Evolutionary conservation across 2,329 filamentous ascomycete species (phyloP), one percentile per base, ranked within the genome.

Genomic region (Alternaria gansuensis): DNA sequence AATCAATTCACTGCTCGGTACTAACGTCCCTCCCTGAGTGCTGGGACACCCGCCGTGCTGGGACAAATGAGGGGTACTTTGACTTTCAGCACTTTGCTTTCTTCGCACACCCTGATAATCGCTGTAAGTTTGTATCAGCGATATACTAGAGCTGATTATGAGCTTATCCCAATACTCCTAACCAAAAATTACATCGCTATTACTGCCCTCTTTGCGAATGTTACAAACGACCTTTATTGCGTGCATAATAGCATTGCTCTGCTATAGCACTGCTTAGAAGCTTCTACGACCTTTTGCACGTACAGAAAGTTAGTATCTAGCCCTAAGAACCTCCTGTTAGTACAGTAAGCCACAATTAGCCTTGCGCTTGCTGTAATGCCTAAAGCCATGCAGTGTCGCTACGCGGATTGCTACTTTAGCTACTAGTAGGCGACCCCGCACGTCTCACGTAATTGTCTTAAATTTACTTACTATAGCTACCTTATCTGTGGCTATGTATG

Each of bases 161-260:
- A 3, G 14, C 23, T 26, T 56, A 17, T 56, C 11, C 13, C 29
- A 44, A 41, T 50, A 1, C 44, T 50, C 29, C 36, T 55, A 56
- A 34, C 37, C 43, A 43, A 50, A 50, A 31, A 50, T 56, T 44
- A 56, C 53, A 23, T 56, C 37, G 23, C 9, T 49, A 43, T 55
- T 55, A 17, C 44, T 55, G 14, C 53, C 21, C 45, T 55, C 50
- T 17, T 34, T 50, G 29, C 36, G 21, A 55, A 55, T 34, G 53
- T 50, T 55, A 55, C 37, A 55, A 43, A 43, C 26, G 4, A 34
- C 37, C 45, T 55, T 55, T 29, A 41, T 31, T 28, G 13, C 28
- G 37, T 55, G 37, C 24, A 39, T 43, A 28, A 54, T 10, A 48
- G 34, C 33, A 34, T 41, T 3, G 26, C 52, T 21, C 44, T 55